These are phyloP conservation scores for Sclerotinia glacialis DNA, from an alignment of 2,329 filamentous ascomycete genomes.

Conservation along the genomic window DNA sequence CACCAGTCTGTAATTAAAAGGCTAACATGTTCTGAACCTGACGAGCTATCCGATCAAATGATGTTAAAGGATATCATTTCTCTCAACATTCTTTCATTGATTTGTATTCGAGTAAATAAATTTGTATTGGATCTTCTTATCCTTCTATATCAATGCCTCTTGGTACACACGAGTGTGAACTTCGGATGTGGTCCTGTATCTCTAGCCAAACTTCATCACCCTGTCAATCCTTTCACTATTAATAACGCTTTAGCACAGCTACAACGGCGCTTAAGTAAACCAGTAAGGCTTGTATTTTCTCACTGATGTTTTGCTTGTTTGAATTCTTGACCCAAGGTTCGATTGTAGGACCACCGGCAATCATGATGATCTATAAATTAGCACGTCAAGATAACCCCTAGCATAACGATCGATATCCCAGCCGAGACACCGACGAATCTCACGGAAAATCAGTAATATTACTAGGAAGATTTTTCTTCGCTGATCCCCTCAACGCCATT, in stretches of 20 bases:
- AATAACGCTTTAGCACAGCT: too few relatives aligned
- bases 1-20: too few relatives aligned
- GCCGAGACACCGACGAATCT: neutral
- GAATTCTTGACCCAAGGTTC: too few relatives aligned
- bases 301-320: neutral
- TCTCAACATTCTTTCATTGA: too few relatives aligned
- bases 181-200: too few relatives aligned
- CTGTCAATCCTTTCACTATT: too few relatives aligned
- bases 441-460: neutral
- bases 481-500: neutral
- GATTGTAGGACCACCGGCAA: neutral
- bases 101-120: neutral
- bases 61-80: too few relatives aligned
- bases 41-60: too few relatives aligned
- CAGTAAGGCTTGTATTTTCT: neutral
- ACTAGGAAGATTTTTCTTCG: neutral
- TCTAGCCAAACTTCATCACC: too few relatives aligned
- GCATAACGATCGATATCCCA: neutral
- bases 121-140: fast-evolving
- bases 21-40: too few relatives aligned
- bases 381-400: neutral
- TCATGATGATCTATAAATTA: neutral
- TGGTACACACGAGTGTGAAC: too few relatives aligned
- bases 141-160: neutral
- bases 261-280: neutral